Percentiles rank a stretch among this genome's conserved stretches.
Conservation (phyloP, 2,329 filamentous ascomycete genomes). For the Stemphylium lycopersici region DNA sequence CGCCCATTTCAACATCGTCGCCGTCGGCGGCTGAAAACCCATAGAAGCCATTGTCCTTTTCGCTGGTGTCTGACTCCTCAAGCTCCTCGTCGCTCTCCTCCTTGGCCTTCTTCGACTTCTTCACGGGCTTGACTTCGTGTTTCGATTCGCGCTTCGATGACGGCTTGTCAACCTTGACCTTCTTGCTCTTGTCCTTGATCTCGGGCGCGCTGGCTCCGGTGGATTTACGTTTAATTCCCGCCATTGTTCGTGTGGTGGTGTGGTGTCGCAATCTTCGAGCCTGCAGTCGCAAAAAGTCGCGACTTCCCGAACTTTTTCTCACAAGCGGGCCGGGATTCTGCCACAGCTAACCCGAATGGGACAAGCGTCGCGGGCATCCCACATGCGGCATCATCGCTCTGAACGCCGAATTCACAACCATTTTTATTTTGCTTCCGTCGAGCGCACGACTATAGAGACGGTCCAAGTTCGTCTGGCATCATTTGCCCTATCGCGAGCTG, state of each 20-base stretch:
- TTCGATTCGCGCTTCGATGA: conserved; percentile 35
- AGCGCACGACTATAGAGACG: no score
- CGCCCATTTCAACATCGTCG: conserved; percentile 32
- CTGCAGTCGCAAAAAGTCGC: conserved; percentile 20
- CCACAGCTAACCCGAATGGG: conserved; percentile 3
- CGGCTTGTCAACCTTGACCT: conserved; percentile 45
- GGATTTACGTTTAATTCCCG: conserved; percentile 47
- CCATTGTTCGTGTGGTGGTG: conserved; percentile 29
- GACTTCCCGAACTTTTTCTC: conserved; percentile 35
- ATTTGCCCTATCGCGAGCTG: no score
- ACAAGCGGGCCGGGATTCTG: conserved; percentile 23
- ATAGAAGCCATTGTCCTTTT: conserved; percentile 45
- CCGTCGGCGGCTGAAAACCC: conserved; percentile 42
- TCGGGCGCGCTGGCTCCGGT: conserved; percentile 24
- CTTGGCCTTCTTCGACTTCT: conserved; percentile 40
- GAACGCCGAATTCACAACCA: background rate
- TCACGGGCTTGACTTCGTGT: conserved; percentile 32
- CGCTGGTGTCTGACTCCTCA: conserved; percentile 46
- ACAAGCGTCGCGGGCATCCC: background rate
- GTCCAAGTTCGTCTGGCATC: no score
- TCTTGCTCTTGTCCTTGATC: conserved; percentile 45
- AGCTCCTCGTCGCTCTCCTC: conserved; percentile 38
- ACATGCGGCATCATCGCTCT: background rate
- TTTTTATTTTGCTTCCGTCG: no score
- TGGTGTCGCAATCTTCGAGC: conserved; percentile 11